These are phyloP conservation scores for Pythium angustatum DNA, from an alignment of 352 stramenopile species.

Conservation along the genomic window DNA sequence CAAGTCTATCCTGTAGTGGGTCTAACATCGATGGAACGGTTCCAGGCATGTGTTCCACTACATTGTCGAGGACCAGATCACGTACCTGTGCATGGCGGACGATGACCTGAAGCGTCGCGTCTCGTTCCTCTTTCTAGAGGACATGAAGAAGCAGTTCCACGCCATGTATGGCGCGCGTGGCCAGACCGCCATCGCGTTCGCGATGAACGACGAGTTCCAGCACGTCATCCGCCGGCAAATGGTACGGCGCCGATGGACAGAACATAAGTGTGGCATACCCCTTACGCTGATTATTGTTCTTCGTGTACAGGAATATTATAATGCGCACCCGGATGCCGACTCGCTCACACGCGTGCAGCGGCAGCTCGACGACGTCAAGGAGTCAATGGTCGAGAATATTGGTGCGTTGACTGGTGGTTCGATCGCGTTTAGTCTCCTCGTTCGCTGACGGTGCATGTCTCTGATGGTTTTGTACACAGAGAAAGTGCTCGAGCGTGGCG, in stretches of 20 bases:
- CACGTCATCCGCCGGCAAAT: constrained; percentile 94
- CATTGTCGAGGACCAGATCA: constrained; percentile 94
- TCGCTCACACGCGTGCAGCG: constrained; percentile 91
- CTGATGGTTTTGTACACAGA: constrained; percentile 55
- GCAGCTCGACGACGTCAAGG: constrained; percentile 98
- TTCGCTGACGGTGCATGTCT: no score
- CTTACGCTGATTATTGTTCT: not conserved
- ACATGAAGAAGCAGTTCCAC: constrained; percentile 94
- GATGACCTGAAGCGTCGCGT: constrained; percentile 94
- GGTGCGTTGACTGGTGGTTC: constrained; percentile 36
- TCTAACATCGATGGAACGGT: not conserved
- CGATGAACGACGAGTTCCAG: constrained; percentile 98
- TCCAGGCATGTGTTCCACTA: constrained; percentile 94
- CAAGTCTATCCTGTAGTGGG: no score
- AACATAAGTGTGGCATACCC: not conserved
- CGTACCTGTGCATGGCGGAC: constrained; percentile 98
- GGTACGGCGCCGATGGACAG: constrained; percentile 34
- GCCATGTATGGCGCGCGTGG: constrained; percentile 75
- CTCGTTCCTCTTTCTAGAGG: constrained; percentile 97
- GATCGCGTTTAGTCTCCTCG: no score
- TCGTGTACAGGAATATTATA: constrained; percentile 73
- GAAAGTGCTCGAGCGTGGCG: constrained; percentile 97
- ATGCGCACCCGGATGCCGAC: constrained; percentile 89
- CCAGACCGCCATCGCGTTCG: constrained; percentile 95
- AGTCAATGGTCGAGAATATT: constrained; percentile 99